Evolutionary conservation across 2,329 filamentous ascomycete species (phyloP), one percentile per base, ranked within the genome.

Genomic region (Talaromyces amestolkiae): DNA sequence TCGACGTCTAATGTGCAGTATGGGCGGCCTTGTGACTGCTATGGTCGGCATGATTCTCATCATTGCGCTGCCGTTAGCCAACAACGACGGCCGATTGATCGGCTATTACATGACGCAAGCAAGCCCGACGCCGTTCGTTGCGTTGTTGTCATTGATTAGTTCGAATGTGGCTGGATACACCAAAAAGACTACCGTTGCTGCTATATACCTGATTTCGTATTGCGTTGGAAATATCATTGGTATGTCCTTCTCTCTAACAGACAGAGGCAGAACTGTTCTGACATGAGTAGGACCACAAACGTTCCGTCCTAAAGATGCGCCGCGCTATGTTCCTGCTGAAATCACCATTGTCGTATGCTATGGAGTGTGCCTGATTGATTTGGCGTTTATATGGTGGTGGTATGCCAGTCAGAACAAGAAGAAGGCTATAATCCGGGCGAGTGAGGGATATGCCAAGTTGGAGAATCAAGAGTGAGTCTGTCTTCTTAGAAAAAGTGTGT

Each of bases 21-120:
- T 82, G 15, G 78, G 75, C 1, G 86, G 86, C 0, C 76, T 88
- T 6, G 68, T 84, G 10, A 68, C 83, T 3, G 76, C 84, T 0
- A 84, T 88, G n/a, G 65, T 89, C 1, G 87, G 87, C 49, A 84
- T 89, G 78, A 77, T 87, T 0, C 80, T 90, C n/a, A 87, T 91
- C 65, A 84, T 89, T 10, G 86, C 85, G 2, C 77, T 91, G 3
- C 86, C 87, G 0, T 72, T 86, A 3, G 73, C 77, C n/a, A 86
- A 86, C 69, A 85, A 84, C 66, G 80, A 78, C 1, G 89, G 87
- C 11, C 81, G 86, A 0, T 78, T 90, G 11, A 82, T 87, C 1
- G 87, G 87, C 0, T 91, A 89, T 73, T 91, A 90, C 75, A 77
- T 91, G 60, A 89, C 86, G 0, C 83, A 86, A 70, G 83, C 86